Base-by-base conservation (phyloP, 2,329 filamentous ascomycete species). In the Ascochyta pisi region DNA sequence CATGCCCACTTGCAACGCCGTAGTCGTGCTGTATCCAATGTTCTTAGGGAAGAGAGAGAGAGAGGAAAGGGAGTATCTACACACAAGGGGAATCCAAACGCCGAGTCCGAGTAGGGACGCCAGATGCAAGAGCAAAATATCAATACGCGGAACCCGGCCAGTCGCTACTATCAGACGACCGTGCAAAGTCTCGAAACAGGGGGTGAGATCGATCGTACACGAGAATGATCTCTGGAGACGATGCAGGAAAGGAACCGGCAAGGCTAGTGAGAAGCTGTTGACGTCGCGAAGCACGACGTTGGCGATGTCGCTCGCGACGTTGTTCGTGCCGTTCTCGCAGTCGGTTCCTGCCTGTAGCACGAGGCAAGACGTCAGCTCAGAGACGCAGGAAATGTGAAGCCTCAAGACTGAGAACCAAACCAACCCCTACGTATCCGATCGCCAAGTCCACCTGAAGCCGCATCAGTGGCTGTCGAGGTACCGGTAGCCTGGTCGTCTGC, bases 351-450 rank as follows among this genome's bases (percentile, higher is more conserved):
- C 53, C 53, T 56, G 31, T 39, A 22, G 13, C 40, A 19, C 13
- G 19, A 29, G 24, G 5, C 8, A 42, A 10, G 9, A 35, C 22
- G 42, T 56, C 47, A 56, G 53, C 43, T 39, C 26, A 31, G 24
- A 15, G 29, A 33, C 26, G 13, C 16, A 40, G 38, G 26, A 19
- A 26, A 19, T 23, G 10, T 26, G 39, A 5, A 12, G 42, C 7
- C 24, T 58, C 46, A 65, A 42, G 57, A 54, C 38, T 61, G 60
- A 62, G 67, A 58, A 41, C 66, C 71, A 66, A 70, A 75, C 69
- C 61, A 65, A 73, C 71, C 69, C 67, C 72, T 68, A 44, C 70
- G 69, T 58, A 73, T 57, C 50, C 69, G 63, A 23, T 70, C 70
- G 41, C 68, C 61, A 19, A 73, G 59, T 29, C 68, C 64, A 16